Conservation (phyloP, 2,329 filamentous ascomycete genomes). For the Elsinoe batatas region DNA sequence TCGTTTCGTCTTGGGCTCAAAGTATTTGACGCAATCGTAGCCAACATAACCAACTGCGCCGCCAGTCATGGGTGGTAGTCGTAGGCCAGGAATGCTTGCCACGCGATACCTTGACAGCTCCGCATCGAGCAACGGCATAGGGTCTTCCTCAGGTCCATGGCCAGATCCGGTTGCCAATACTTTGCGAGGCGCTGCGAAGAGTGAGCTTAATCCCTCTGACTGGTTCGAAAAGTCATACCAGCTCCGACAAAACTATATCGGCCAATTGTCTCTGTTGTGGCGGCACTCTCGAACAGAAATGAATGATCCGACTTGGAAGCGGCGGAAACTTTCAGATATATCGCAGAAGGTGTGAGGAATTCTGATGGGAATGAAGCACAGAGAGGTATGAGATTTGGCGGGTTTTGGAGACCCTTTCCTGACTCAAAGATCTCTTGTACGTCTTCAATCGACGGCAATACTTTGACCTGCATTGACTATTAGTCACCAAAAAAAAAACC, state of each 20-base stretch:
- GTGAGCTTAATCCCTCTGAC: constrained; percentile 12
- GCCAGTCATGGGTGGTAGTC: constrained; percentile 75
- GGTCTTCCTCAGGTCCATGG: constrained; percentile 75
- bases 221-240: constrained; percentile 34
- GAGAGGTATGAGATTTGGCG: constrained; percentile 71
- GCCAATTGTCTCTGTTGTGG: constrained; percentile 81
- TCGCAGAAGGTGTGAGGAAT: constrained; percentile 85
- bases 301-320: constrained; percentile 63
- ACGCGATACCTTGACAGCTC: constrained; percentile 73
- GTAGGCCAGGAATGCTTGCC: constrained; percentile 70
- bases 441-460: constrained; percentile 53
- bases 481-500: not conserved
- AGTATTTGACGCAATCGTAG: constrained; percentile 95
- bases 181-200: constrained; percentile 51
- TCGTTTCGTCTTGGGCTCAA: constrained; percentile 91
- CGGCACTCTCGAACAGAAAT: constrained; percentile 92
- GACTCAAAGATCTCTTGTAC: constrained; percentile 47
- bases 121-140: constrained; percentile 68
- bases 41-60: constrained; percentile 94
- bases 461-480: constrained; percentile 27
- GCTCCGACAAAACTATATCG: constrained; percentile 93
- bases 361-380: constrained; percentile 82
- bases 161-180: constrained; percentile 79
- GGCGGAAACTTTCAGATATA: constrained; percentile 82
- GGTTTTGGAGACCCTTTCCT: constrained; percentile 42